These are phyloP conservation scores for Trametes gibbosa DNA, from an alignment of 768 basidiomycete species.

Conservation along the genomic window DNA sequence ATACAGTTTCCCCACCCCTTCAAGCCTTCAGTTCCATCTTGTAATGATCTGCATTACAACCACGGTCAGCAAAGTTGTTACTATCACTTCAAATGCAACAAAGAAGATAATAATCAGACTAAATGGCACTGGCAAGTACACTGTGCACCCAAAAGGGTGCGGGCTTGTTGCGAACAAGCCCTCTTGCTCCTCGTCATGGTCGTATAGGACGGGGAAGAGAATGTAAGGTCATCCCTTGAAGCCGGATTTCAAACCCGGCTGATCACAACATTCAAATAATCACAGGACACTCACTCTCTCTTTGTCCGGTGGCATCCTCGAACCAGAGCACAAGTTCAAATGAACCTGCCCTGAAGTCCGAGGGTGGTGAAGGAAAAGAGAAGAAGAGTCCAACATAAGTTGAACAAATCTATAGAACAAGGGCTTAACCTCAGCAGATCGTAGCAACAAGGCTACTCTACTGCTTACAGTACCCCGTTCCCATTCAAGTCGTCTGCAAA, in stretches of 20 bases:
- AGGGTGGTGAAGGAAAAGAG: slow-evolving; percentile 24
- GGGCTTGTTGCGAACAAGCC: slow-evolving; percentile 75
- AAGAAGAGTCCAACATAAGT: slow-evolving; percentile 42
- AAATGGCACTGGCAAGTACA: slow-evolving; percentile 91
- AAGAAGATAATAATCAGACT: slow-evolving; percentile 50
- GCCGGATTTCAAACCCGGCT: neutral
- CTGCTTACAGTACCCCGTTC: slow-evolving; percentile 74
- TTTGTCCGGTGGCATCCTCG: slow-evolving; percentile 1
- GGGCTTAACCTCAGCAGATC: slow-evolving; percentile 75
- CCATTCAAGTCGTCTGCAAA: slow-evolving; percentile 79
- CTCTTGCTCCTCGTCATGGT: slow-evolving; percentile 83
- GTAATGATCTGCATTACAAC: neutral
- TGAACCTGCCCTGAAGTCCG: slow-evolving; percentile 43
- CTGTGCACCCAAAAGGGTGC: slow-evolving; percentile 59
- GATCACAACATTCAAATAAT: neutral
- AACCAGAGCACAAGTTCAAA: slow-evolving; percentile 20
- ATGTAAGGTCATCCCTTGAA: slow-evolving; percentile 61
- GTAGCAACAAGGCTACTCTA: slow-evolving; percentile 79
- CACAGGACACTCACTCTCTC: neutral
- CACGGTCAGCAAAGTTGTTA: neutral
- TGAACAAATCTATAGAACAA: slow-evolving; percentile 70
- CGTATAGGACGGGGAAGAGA: slow-evolving; percentile 93
- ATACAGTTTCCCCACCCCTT: neutral
- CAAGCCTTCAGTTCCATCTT: neutral
- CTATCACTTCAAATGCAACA: neutral